phyloP scores from a whole-genome alignment of 1,284 basidiomycete genomes.

The Ceratobasidium sp. region DNA sequence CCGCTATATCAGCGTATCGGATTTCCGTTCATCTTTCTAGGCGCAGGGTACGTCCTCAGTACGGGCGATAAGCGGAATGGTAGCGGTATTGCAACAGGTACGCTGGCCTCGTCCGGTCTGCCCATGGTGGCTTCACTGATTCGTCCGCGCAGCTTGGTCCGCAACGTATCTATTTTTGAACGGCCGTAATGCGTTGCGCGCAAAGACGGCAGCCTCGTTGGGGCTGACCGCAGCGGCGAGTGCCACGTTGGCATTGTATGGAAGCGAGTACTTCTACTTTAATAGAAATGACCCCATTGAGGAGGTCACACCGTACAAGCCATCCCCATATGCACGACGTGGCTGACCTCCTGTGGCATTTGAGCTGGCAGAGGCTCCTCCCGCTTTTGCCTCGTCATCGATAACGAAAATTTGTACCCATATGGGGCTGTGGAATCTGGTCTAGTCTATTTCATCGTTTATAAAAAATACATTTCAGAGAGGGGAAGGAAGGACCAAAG shows the following conservation, averaged over 20 bases:
- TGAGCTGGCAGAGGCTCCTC: background rate
- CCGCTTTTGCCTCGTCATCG: background rate
- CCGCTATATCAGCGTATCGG: constrained; percentile 53
- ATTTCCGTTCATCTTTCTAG: constrained; percentile 60
- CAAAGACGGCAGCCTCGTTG: constrained; percentile 55
- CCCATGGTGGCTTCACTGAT: background rate
- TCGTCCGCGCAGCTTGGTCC: constrained; percentile 57
- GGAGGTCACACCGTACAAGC: constrained; percentile 21
- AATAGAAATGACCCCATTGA: constrained; percentile 39
- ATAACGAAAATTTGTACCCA: background rate
- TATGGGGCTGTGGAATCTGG: background rate
- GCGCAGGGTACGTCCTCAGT: constrained; percentile 59
- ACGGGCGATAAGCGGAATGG: constrained; percentile 60
- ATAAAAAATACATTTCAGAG: constrained; percentile 17
- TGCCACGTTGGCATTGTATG: constrained; percentile 57
- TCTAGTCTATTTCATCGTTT: constrained; percentile 9
- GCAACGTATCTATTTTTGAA: constrained; percentile 61
- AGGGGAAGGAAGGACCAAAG: background rate
- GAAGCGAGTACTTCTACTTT: constrained; percentile 57
- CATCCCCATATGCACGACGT: constrained; percentile 20
- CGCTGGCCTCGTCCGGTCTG: constrained; percentile 4
- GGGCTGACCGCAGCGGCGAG: constrained; percentile 54
- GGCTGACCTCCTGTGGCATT: background rate
- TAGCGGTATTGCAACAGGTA: constrained; percentile 60
- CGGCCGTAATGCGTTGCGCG: constrained; percentile 54